Conservation (phyloP, 768 basidiomycete species). For the Dioszegia crocea region DNA sequence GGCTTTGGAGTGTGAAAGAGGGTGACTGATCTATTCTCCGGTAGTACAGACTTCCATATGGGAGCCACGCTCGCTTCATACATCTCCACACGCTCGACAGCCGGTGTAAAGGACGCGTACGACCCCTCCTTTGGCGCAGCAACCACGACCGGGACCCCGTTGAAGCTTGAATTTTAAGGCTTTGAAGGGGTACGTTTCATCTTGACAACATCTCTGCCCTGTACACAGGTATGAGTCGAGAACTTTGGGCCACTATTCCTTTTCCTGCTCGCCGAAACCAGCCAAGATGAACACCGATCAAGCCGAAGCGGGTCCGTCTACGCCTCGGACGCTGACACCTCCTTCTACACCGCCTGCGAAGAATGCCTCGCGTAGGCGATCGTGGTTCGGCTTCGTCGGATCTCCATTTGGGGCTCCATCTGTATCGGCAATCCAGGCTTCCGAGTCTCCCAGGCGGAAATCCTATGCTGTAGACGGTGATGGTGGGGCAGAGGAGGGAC, state of each 20-base stretch:
- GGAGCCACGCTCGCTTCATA: too few species aligned
- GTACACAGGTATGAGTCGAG: too few species aligned
- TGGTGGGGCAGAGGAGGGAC: conserved; percentile 3
- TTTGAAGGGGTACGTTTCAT: background rate
- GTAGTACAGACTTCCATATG: too few species aligned
- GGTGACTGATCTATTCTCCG: too few species aligned
- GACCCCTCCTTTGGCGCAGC: too few species aligned
- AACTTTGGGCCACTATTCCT: too few species aligned
- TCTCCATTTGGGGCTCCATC: conserved; percentile 12
- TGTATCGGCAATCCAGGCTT: background rate
- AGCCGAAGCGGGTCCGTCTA: conserved; percentile 19
- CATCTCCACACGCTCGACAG: too few species aligned
- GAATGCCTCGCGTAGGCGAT: conserved; percentile 16
- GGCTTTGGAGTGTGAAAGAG: background rate
- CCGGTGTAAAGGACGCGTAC: too few species aligned
- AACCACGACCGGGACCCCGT: too few species aligned
- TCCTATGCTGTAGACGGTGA: background rate
- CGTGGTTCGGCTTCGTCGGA: conserved; percentile 32
- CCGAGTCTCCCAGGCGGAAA: conserved; percentile 1
- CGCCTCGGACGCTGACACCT: conserved; percentile 8
- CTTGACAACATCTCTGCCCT: background rate
- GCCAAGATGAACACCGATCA: background rate
- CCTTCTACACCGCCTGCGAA: conserved; percentile 11
- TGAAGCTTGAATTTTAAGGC: too few species aligned
- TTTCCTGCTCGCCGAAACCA: background rate